Percentiles rank a stretch among this genome's conserved stretches.
Evolutionary conservation across 139 green algal species (phyloP).

Genomic region (Chlamydomonas asymmetrica): DNA sequence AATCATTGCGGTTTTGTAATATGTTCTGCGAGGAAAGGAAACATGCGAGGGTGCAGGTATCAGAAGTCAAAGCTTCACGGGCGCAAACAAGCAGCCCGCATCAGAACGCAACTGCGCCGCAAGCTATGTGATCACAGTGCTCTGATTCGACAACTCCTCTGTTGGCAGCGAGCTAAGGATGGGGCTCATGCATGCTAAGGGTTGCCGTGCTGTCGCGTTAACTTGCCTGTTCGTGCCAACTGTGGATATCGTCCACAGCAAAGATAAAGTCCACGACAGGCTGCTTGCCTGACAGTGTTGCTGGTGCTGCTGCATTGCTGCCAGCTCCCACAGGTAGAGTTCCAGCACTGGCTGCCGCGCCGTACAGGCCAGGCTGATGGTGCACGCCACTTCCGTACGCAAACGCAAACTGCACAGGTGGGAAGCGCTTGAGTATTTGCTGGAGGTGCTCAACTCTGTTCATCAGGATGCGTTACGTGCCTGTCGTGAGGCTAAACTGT

Average conservation of each 20-base stretch:
- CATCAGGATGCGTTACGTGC: too few relatives aligned
- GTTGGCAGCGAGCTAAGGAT: too few relatives aligned
- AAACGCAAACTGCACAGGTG: conserved; percentile 74
- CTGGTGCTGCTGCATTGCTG: neutral
- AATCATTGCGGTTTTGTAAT: conserved; percentile 65
- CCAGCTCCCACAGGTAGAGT: conserved; percentile 1
- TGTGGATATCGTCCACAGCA: conserved; percentile 62
- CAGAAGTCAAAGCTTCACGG: too few relatives aligned
- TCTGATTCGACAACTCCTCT: too few relatives aligned
- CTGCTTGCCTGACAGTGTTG: neutral
- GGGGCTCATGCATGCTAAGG: too few relatives aligned
- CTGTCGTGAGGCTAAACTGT: too few relatives aligned
- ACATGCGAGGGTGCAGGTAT: too few relatives aligned
- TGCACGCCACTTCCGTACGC: conserved; percentile 89
- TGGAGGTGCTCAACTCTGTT: too few relatives aligned
- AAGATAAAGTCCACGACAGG: conserved; percentile 89
- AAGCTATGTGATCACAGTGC: too few relatives aligned
- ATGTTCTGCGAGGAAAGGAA: conserved; percentile 71
- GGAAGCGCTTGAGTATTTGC: too few relatives aligned
- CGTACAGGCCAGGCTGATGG: conserved; percentile 76
- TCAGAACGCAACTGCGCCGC: too few relatives aligned
- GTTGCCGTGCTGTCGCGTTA: too few relatives aligned
- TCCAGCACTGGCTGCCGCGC: neutral
- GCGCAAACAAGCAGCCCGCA: neutral
- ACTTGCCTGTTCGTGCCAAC: conserved; percentile 74